A percentile compares a stretch with the other conserved stretches of the same genome.
phyloP scores from a whole-genome alignment of 768 basidiomycete species.

The Naematelia aurantialba region DNA sequence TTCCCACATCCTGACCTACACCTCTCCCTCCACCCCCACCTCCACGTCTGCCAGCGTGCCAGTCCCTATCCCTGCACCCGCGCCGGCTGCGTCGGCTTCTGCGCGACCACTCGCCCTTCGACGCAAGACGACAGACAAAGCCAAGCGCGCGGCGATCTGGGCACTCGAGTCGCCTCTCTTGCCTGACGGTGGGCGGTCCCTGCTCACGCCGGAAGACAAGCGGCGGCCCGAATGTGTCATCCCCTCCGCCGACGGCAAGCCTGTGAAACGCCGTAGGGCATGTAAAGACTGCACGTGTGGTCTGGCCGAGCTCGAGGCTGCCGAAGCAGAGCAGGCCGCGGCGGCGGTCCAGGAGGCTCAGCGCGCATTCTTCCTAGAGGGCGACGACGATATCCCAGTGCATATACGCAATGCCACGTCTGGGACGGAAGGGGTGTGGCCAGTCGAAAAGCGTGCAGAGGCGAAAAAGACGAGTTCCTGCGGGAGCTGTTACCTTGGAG shows the following conservation, averaged over 20 bases:
- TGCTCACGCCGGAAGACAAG: slow-evolving; percentile 79
- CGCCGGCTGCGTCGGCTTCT: slow-evolving; percentile 10
- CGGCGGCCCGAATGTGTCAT: slow-evolving; percentile 68
- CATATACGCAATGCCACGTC: slow-evolving; percentile 40
- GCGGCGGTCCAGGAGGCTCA: slow-evolving; percentile 53
- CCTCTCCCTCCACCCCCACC: slow-evolving; percentile 27
- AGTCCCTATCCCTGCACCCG: slow-evolving; percentile 13
- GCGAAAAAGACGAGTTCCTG: slow-evolving; percentile 74
- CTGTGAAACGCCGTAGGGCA: slow-evolving; percentile 55
- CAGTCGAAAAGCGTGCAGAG: slow-evolving; percentile 44
- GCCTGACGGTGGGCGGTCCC: slow-evolving; percentile 72
- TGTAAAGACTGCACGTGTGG: slow-evolving; percentile 97
- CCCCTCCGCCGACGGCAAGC: slow-evolving; percentile 42
- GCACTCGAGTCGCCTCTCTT: slow-evolving; percentile 68
- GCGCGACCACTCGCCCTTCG: slow-evolving; percentile 37
- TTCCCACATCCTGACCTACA: slow-evolving; percentile 34
- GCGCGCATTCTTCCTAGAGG: slow-evolving; percentile 52
- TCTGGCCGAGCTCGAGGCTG: slow-evolving; percentile 85
- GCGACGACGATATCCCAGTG: slow-evolving; percentile 57
- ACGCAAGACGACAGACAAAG: slow-evolving; percentile 56
- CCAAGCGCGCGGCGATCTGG: slow-evolving; percentile 87
- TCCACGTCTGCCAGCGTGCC: slow-evolving; percentile 14
- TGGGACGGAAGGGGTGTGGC: slow-evolving; percentile 49
- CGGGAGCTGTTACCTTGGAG: slow-evolving; percentile 94
- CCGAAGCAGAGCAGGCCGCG: slow-evolving; percentile 57